A percentile compares a stretch with the other conserved stretches of the same genome.
These are phyloP conservation scores for Ceraceosorus guamensis DNA, from an alignment of 1,284 basidiomycete species.

Conservation along the genomic window DNA sequence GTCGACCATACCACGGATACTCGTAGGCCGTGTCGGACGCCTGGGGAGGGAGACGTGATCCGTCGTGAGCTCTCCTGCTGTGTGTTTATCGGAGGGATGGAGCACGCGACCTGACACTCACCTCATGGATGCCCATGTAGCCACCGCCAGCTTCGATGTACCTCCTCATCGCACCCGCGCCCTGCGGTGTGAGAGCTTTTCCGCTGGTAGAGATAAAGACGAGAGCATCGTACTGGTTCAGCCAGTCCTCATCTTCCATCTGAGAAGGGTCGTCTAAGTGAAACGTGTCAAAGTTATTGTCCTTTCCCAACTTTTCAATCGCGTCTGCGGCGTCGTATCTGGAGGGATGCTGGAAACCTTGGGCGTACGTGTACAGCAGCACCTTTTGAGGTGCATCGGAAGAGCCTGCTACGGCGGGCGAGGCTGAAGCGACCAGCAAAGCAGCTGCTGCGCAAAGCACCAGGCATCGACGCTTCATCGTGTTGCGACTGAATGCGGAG, in stretches of 20 bases:
- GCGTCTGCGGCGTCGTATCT: slow-evolving; percentile 26
- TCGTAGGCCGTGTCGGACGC: slow-evolving; percentile 23
- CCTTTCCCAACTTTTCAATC: slow-evolving; percentile 22
- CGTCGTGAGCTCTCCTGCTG: no score
- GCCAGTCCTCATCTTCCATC: slow-evolving; percentile 22
- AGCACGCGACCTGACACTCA: not conserved
- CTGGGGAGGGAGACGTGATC: not conserved
- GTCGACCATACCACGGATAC: slow-evolving; percentile 29
- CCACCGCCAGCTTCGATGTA: slow-evolving; percentile 39
- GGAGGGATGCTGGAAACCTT: slow-evolving; percentile 30
- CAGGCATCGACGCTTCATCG: no score
- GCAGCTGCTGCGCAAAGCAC: no score
- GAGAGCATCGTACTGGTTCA: slow-evolving; percentile 34
- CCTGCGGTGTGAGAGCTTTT: slow-evolving; percentile 19
- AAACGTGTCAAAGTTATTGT: slow-evolving; percentile 20
- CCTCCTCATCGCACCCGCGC: slow-evolving; percentile 19
- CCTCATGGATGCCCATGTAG: slow-evolving; percentile 38
- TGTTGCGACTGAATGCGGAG: no score
- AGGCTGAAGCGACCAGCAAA: no score
- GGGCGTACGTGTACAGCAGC: not conserved
- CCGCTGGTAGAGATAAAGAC: slow-evolving; percentile 34
- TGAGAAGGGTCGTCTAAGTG: slow-evolving; percentile 22
- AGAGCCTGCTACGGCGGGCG: no score
- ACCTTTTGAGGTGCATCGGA: not conserved
- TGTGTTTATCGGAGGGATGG: no score